Conservation (phyloP, 1,284 basidiomycete genomes). For the Leccinum cinnamomeum region DNA sequence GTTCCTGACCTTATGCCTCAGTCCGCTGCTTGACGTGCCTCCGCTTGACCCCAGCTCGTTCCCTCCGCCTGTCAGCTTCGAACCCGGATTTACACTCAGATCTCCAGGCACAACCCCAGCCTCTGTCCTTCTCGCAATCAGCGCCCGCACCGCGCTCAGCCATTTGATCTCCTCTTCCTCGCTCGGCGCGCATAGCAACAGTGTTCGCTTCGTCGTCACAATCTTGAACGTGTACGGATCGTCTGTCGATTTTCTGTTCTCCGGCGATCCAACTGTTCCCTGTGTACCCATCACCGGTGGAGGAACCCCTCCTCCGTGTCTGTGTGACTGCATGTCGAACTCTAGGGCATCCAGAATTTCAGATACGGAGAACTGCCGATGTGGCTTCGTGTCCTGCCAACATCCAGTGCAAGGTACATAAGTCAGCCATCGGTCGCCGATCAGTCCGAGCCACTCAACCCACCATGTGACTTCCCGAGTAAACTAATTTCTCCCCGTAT, state of each 20-base stretch:
- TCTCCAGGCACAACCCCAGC: constrained; percentile 43
- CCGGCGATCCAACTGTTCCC: constrained; percentile 34
- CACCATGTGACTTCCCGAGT: constrained; percentile 89
- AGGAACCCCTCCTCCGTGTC: constrained; percentile 34
- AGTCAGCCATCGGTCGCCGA: constrained; percentile 16
- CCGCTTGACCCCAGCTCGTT: constrained; percentile 24
- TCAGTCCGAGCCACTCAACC: constrained; percentile 32
- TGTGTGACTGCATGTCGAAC: constrained; percentile 60
- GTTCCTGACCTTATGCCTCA: constrained; percentile 46
- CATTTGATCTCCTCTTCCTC: constrained; percentile 99
- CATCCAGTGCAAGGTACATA: constrained; percentile 9
- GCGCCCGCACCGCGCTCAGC: constrained; percentile 90
- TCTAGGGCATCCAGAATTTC: constrained; percentile 94
- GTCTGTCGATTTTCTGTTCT: constrained; percentile 41
- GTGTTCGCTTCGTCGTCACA: constrained; percentile 89
- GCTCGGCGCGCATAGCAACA: constrained; percentile 89
- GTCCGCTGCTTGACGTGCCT: constrained; percentile 24
- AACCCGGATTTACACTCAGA: constrained; percentile 24
- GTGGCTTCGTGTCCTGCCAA: constrained; percentile 79
- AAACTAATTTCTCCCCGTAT: constrained; percentile 77
- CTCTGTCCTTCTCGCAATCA: constrained; percentile 73
- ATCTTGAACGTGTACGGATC: constrained; percentile 83
- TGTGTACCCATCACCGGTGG: constrained; percentile 39
- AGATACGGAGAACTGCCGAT: constrained; percentile 81
- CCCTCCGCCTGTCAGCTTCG: constrained; percentile 22